These are phyloP conservation scores for Hyparrhenia diplandra DNA, from an alignment of 176 grass and related monocot genomes.

Conservation along the genomic window DNA sequence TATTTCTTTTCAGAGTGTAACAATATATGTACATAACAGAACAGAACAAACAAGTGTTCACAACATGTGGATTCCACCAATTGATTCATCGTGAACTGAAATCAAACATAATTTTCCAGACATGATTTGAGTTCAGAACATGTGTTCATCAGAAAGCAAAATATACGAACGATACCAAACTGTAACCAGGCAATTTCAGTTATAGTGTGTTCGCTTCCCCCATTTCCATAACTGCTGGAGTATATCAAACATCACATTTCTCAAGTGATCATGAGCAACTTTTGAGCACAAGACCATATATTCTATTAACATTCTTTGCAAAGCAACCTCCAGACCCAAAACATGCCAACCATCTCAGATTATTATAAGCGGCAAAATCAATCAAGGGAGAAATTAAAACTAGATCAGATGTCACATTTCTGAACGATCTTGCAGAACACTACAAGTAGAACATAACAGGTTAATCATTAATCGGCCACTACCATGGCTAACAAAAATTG, in stretches of 20 bases:
- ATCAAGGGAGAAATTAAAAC: neutral
- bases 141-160: neutral
- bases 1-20: too few species aligned
- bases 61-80: neutral
- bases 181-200: neutral
- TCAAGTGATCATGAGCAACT: neutral
- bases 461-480: neutral
- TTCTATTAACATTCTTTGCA: neutral
- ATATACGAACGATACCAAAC: neutral
- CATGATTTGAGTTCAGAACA: neutral
- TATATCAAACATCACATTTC: neutral
- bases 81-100: neutral
- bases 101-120: neutral
- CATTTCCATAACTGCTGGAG: neutral
- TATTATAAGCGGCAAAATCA: neutral
- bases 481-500: conserved; percentile 4
- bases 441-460: conserved; percentile 3
- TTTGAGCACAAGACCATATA: neutral
- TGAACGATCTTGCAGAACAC: neutral
- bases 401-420: neutral
- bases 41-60: too few species aligned
- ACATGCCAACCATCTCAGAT: neutral
- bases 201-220: neutral
- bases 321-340: neutral
- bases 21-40: too few species aligned